Conservation (phyloP, 2,329 filamentous ascomycete genomes). For the Exophiala oligosperma region DNA sequence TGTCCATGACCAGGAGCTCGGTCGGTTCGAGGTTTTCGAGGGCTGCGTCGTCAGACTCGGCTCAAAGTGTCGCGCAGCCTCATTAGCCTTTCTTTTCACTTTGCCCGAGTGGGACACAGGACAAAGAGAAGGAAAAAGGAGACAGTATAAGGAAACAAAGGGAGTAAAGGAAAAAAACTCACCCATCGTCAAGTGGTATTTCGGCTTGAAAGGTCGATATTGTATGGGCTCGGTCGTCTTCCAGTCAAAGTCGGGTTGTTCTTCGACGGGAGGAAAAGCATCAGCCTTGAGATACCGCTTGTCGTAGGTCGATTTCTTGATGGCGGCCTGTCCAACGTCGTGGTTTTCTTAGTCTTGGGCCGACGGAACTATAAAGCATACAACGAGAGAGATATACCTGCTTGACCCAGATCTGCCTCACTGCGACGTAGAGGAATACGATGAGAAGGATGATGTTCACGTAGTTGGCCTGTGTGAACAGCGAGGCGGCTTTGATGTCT, state of each 20-base stretch:
- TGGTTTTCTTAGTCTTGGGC: background rate
- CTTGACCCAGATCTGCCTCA: conserved; percentile 18
- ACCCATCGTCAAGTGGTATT: conserved; percentile 66
- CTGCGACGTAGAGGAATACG: conserved; percentile 17
- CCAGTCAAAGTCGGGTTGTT: conserved; percentile 54
- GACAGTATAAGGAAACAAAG: too few species aligned
- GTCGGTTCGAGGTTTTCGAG: conserved; percentile 54
- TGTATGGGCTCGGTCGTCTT: conserved; percentile 52
- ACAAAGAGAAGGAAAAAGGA: background rate
- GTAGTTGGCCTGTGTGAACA: conserved; percentile 26
- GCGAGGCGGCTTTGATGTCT: conserved; percentile 20
- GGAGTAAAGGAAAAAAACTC: conserved; percentile 20
- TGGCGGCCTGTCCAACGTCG: conserved; percentile 8
- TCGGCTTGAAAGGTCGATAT: conserved; percentile 60
- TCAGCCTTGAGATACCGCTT: conserved; percentile 24
- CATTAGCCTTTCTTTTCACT: conserved; percentile 14
- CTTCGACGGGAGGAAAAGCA: conserved; percentile 35
- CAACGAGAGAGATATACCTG: conserved; percentile 7
- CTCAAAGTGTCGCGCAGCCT: conserved; percentile 13
- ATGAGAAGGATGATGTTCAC: conserved; percentile 23
- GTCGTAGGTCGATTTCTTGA: conserved; percentile 20
- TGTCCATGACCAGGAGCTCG: conserved; percentile 60
- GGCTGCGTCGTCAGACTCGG: conserved; percentile 38
- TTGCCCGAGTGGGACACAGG: background rate
- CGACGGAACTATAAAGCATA: too few species aligned